A percentile compares a stretch with the other conserved stretches of the same genome.
These are phyloP conservation scores for Hericium coralloides DNA, from an alignment of 768 basidiomycete species.

Conservation along the genomic window DNA sequence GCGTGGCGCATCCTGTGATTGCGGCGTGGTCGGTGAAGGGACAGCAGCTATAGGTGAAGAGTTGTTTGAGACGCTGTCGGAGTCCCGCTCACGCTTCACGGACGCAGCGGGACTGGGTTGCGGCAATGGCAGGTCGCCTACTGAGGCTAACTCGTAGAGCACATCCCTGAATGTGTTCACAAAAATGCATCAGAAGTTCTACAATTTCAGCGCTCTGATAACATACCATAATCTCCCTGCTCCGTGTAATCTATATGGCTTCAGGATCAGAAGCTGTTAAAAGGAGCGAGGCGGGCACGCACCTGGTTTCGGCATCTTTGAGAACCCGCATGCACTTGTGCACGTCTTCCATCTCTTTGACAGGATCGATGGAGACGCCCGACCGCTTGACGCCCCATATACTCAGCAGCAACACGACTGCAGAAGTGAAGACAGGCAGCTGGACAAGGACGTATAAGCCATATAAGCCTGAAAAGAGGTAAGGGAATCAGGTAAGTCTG, in stretches of 20 bases:
- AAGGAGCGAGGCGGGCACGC: background rate
- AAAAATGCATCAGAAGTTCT: background rate
- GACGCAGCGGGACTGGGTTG: slow-evolving; percentile 38
- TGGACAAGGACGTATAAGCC: slow-evolving; percentile 8
- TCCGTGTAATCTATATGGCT: slow-evolving; percentile 32
- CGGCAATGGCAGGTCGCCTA: slow-evolving; percentile 63
- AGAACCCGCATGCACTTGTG: slow-evolving; percentile 15
- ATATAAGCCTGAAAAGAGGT: background rate
- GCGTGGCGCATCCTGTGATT: background rate
- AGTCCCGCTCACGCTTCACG: slow-evolving; percentile 57
- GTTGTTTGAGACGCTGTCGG: slow-evolving; percentile 33
- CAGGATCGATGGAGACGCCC: slow-evolving; percentile 5
- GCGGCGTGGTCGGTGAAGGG: background rate
- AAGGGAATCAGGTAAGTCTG: background rate
- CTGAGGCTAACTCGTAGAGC: slow-evolving; percentile 61
- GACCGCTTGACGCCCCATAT: slow-evolving; percentile 31
- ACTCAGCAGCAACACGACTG: slow-evolving; percentile 34
- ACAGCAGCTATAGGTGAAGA: slow-evolving; percentile 1
- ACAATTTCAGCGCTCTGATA: background rate
- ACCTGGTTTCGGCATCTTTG: slow-evolving; percentile 8
- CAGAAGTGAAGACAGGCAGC: slow-evolving; percentile 27
- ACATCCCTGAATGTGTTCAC: slow-evolving; percentile 45
- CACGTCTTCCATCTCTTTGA: slow-evolving; percentile 15
- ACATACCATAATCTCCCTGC: slow-evolving; percentile 41
- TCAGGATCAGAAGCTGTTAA: no score